phyloP scores from a whole-genome alignment of 192 early-diverging fungal species.

The Backusella mclennaniae region DNA sequence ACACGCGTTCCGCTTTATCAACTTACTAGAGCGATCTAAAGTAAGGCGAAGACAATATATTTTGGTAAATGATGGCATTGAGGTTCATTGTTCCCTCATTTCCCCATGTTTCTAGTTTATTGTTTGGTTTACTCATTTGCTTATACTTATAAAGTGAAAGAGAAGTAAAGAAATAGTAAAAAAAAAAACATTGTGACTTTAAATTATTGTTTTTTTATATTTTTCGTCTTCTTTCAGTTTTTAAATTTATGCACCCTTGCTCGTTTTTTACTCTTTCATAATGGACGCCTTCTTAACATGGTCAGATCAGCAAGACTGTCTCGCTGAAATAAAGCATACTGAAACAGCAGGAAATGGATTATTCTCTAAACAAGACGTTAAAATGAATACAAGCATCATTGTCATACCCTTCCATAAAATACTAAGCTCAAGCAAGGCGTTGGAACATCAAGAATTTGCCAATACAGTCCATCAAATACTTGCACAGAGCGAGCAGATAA shows the following conservation, averaged over 20 bases:
- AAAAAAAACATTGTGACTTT: constrained; percentile 7
- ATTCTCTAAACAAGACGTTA: background rate
- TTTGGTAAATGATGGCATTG: constrained; percentile 67
- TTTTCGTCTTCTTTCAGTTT: background rate
- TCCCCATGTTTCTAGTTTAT: constrained; percentile 66
- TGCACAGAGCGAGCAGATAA: background rate
- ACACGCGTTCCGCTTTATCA: background rate
- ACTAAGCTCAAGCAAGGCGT: background rate
- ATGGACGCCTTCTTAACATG: constrained; percentile 12
- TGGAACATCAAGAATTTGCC: background rate
- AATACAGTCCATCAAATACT: background rate
- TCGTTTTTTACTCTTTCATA: background rate
- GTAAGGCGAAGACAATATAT: constrained; percentile 73
- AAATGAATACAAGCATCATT: background rate
- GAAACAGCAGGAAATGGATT: constrained; percentile 23
- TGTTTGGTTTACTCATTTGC: constrained; percentile 23
- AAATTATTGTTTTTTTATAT: background rate
- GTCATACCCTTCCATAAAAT: background rate
- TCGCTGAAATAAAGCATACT: constrained; percentile 11
- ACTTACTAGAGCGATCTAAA: constrained; percentile 72
- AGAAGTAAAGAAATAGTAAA: constrained; percentile 2
- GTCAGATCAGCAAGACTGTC: background rate
- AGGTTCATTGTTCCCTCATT: constrained; percentile 83
- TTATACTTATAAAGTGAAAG: background rate
- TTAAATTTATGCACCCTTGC: background rate